Evolutionary conservation across 192 early-diverging fungal species (phyloP).

Genomic region (Coemansia sp.): DNA sequence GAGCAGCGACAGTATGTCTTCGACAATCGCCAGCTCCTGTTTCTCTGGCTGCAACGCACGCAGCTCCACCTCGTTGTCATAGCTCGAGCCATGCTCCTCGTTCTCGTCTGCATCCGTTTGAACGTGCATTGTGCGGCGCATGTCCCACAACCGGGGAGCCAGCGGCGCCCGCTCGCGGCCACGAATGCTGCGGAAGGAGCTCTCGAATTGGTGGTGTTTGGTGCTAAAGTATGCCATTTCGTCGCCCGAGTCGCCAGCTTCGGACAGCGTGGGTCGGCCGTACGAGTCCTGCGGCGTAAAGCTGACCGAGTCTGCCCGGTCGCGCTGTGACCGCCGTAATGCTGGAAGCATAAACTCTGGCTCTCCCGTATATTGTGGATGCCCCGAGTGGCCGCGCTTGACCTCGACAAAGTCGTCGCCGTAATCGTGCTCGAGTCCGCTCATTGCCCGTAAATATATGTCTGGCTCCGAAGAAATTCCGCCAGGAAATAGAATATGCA

Average conservation of each 20-base stretch:
- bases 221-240: conserved; percentile 38
- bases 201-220: conserved; percentile 45
- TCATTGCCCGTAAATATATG: conserved; percentile 18
- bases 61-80: conserved; percentile 38
- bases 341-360: conserved; percentile 14
- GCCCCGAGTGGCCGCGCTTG: conserved; percentile 19
- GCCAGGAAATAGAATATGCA: neutral
- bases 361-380: conserved; percentile 9
- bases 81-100: conserved; percentile 16
- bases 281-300: conserved; percentile 38
- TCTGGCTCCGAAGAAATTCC: neutral
- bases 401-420: conserved; percentile 39
- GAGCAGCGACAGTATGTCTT: conserved; percentile 86
- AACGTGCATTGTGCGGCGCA: conserved; percentile 15
- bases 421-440: conserved; percentile 34
- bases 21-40: conserved; percentile 82
- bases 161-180: conserved; percentile 42
- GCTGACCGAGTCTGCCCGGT: conserved; percentile 38
- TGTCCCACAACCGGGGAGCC: conserved; percentile 36
- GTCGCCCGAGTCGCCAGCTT: conserved; percentile 35
- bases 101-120: neutral
- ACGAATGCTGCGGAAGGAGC: conserved; percentile 45
- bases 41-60: conserved; percentile 48
- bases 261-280: conserved; percentile 37
- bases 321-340: conserved; percentile 24